A percentile compares a stretch with the other conserved stretches of the same genome.
phyloP scores from a whole-genome alignment of 2,329 filamentous ascomycete genomes.

The Dothideomycetes sp. region DNA sequence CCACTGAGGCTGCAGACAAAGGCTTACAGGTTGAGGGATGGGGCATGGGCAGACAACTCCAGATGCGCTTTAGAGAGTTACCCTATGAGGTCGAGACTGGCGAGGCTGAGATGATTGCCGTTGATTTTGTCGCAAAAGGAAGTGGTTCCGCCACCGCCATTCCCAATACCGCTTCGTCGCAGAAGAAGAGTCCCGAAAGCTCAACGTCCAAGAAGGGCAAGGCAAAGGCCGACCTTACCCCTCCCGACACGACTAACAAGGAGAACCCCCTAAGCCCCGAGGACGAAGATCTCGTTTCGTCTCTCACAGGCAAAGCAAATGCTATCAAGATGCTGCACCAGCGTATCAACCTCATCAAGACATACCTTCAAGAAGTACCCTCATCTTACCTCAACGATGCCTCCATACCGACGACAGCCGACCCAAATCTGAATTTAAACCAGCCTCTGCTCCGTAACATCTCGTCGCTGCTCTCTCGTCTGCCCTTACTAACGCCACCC shows the following conservation, averaged over 20 bases:
- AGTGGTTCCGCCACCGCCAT: conserved; percentile 67
- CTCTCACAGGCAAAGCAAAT: conserved; percentile 77
- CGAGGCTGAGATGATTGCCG: conserved; percentile 94
- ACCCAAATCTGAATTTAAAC: conserved; percentile 33
- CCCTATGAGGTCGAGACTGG: conserved; percentile 85
- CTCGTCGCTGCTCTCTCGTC: conserved; percentile 70
- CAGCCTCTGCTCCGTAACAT: conserved; percentile 77
- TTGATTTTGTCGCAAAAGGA: conserved; percentile 82
- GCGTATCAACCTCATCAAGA: conserved; percentile 41
- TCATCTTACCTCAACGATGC: conserved; percentile 49
- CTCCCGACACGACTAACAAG: conserved; percentile 17
- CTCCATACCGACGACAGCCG: conserved; percentile 20
- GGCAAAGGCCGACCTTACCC: conserved; percentile 21
- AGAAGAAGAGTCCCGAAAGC: conserved; percentile 8
- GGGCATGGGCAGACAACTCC: conserved; percentile 33
- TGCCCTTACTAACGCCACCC: conserved; percentile 74
- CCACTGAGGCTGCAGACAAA: conserved; percentile 48
- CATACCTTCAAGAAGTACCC: conserved; percentile 66
- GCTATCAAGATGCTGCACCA: conserved; percentile 84
- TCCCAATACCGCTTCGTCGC: conserved; percentile 2
- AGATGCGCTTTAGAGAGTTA: conserved; percentile 69
- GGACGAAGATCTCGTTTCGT: conserved; percentile 56
- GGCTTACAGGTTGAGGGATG: conserved; percentile 64
- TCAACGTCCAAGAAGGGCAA: conserved; percentile 20
- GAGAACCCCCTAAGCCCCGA: conserved; percentile 41